phyloP scores from a whole-genome alignment of 805 yeast species.

The Starmerella cellae region DNA sequence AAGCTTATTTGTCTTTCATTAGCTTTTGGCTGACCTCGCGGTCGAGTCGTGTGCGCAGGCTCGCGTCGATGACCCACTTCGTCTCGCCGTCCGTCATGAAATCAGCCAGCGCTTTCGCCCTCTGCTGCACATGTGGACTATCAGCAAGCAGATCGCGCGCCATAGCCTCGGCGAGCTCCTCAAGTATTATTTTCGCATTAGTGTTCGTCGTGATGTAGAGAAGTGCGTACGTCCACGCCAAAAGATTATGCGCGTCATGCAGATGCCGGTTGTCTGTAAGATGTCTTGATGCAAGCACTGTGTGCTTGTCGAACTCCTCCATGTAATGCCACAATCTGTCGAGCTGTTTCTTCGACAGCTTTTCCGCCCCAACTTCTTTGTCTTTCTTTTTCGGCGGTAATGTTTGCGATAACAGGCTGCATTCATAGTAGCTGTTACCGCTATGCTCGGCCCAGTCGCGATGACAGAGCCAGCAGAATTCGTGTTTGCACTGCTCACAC shows the following conservation, averaged over 20 bases:
- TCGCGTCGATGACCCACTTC: slow-evolving; percentile 8
- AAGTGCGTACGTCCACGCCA: slow-evolving; percentile 86
- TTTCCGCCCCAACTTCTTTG: neutral
- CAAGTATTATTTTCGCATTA: slow-evolving; percentile 47
- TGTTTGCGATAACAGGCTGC: slow-evolving; percentile 31
- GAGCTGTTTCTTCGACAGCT: slow-evolving; percentile 5
- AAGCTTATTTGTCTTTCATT: no score
- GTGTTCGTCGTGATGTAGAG: slow-evolving; percentile 48
- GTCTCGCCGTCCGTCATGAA: slow-evolving; percentile 16
- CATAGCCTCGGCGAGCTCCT: slow-evolving; percentile 53
- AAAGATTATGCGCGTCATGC: slow-evolving; percentile 49
- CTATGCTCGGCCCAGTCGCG: slow-evolving; percentile 65
- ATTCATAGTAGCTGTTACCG: slow-evolving; percentile 43
- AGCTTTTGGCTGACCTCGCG: neutral
- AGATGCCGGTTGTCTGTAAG: no score
- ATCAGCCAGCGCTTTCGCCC: slow-evolving; percentile 27
- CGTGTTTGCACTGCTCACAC: slow-evolving; percentile 60
- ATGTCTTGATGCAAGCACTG: slow-evolving; percentile 1
- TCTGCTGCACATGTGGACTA: slow-evolving; percentile 35
- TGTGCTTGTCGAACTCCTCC: slow-evolving; percentile 10
- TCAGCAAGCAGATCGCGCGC: slow-evolving; percentile 38
- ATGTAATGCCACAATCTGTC: slow-evolving; percentile 6
- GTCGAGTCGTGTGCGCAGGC: neutral
- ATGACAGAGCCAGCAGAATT: slow-evolving; percentile 90
- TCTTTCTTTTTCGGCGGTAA: neutral